phyloP scores from a whole-genome alignment of 2,329 filamentous ascomycete species.

The Sclerotinia sclerotiorum region DNA sequence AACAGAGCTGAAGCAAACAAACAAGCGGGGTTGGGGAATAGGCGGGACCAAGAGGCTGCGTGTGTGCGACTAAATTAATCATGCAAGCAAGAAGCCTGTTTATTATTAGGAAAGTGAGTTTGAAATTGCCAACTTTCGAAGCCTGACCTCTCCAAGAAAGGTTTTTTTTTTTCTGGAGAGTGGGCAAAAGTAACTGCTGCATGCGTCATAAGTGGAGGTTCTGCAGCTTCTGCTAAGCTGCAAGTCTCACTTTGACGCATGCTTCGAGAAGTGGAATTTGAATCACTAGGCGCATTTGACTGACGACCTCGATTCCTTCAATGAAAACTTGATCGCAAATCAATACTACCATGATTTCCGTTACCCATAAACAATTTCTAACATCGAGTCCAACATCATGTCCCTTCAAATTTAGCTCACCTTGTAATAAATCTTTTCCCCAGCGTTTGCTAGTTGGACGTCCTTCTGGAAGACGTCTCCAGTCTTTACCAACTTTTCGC shows the following conservation, averaged over 20 bases:
- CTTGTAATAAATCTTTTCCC: slow-evolving; percentile 90
- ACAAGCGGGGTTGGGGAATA: slow-evolving; percentile 24
- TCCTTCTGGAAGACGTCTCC: slow-evolving; percentile 76
- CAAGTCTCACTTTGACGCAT: slow-evolving; percentile 13
- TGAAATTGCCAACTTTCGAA: slow-evolving; percentile 13
- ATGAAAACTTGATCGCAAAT: neutral
- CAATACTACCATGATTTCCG: too few relatives aligned
- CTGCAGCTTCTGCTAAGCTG: slow-evolving; percentile 14
- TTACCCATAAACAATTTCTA: neutral
- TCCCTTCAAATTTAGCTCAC: slow-evolving; percentile 52
- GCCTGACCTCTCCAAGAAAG: slow-evolving; percentile 5
- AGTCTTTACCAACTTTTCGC: slow-evolving; percentile 75
- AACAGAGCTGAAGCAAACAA: slow-evolving; percentile 18
- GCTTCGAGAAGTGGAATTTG: slow-evolving; percentile 19
- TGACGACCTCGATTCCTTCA: neutral
- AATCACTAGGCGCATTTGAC: slow-evolving; percentile 18
- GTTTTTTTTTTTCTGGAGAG: neutral
- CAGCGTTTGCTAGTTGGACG: slow-evolving; percentile 65
- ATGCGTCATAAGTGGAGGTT: slow-evolving; percentile 24
- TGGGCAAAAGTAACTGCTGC: neutral
- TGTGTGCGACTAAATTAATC: slow-evolving; percentile 1
- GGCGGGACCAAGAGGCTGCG: slow-evolving; percentile 12
- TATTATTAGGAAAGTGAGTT: neutral
- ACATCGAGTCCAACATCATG: neutral
- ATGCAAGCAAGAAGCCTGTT: slow-evolving; percentile 15